Evolutionary conservation across 2,329 filamentous ascomycete species (phyloP).

Genomic region (Elsinoe fawcettii): DNA sequence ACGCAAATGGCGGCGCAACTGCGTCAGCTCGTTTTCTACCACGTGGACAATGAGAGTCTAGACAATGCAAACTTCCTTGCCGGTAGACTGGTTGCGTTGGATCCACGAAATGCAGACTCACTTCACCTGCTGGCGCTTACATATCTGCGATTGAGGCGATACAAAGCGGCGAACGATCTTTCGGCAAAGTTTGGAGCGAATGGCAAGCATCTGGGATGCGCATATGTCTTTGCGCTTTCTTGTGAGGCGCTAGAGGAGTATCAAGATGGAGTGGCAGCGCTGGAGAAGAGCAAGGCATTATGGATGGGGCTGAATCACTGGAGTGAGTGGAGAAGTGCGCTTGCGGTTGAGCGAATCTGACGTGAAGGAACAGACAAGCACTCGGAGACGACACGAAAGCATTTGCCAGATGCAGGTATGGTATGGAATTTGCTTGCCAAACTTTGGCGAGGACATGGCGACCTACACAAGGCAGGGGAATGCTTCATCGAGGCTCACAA

Average conservation of each 20-base stretch:
- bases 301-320: slow-evolving; percentile 71
- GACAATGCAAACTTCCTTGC: slow-evolving; percentile 92
- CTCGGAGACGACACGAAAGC: slow-evolving; percentile 64
- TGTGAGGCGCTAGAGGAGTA: slow-evolving; percentile 72
- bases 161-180: slow-evolving; percentile 77
- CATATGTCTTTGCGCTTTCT: slow-evolving; percentile 85
- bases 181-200: slow-evolving; percentile 63
- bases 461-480: slow-evolving; percentile 74
- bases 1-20: slow-evolving; percentile 53
- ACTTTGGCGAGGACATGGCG: slow-evolving; percentile 70
- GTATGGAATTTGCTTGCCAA: slow-evolving; percentile 81
- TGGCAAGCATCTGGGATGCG: slow-evolving; percentile 73
- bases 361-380: slow-evolving; percentile 51
- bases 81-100: slow-evolving; percentile 75
- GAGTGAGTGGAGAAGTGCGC: slow-evolving; percentile 49
- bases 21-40: slow-evolving; percentile 59
- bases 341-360: neutral
- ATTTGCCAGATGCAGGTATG: slow-evolving; percentile 73
- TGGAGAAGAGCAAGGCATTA: slow-evolving; percentile 71
- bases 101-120: slow-evolving; percentile 71
- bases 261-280: slow-evolving; percentile 70
- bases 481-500: slow-evolving; percentile 85
- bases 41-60: slow-evolving; percentile 81
- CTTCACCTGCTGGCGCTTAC: slow-evolving; percentile 77
- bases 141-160: slow-evolving; percentile 72